A percentile compares a stretch with the other conserved stretches of the same genome.
Conservation (phyloP, 257 asterid species). For the Nicotiana knightiana region DNA sequence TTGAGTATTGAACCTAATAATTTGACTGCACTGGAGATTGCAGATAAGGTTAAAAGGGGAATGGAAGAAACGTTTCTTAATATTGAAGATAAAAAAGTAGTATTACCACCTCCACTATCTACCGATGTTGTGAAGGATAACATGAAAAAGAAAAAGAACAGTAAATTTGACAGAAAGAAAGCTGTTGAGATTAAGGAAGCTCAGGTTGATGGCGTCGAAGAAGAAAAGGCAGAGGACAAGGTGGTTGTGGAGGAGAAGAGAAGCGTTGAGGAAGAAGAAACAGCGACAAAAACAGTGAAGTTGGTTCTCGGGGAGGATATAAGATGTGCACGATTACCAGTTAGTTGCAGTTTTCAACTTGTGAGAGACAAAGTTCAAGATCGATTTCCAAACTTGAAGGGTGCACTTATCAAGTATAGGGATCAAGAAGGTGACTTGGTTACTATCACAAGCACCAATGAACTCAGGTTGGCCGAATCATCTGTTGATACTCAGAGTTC, state of each 20-base stretch:
- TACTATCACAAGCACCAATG: slow-evolving; percentile 75
- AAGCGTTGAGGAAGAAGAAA: slow-evolving; percentile 58
- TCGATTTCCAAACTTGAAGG: slow-evolving; percentile 66
- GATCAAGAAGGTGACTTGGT: slow-evolving; percentile 93
- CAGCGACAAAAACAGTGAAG: slow-evolving; percentile 55
- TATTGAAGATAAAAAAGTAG: slow-evolving; percentile 49
- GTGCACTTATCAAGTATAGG: slow-evolving; percentile 76
- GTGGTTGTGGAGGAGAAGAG: slow-evolving; percentile 61
- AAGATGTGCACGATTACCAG: slow-evolving; percentile 76
- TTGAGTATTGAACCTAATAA: slow-evolving; percentile 78
- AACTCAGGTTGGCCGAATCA: slow-evolving; percentile 86
- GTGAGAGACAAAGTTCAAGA: slow-evolving; percentile 64
- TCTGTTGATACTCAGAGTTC: slow-evolving; percentile 59
- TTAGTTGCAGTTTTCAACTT: slow-evolving; percentile 49
- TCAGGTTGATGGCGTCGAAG: slow-evolving; percentile 26
- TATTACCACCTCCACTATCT: slow-evolving; percentile 30
- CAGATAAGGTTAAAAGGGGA: slow-evolving; percentile 43
- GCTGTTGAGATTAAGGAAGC: slow-evolving; percentile 19
- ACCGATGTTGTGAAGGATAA: slow-evolving; percentile 40
- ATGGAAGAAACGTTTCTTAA: slow-evolving; percentile 41
- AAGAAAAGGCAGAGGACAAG: slow-evolving; percentile 57
- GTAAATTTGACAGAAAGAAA: slow-evolving; percentile 38
- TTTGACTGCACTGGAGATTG: slow-evolving; percentile 67
- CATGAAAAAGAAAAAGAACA: slow-evolving; percentile 49
- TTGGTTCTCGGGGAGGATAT: slow-evolving; percentile 80